A percentile compares a stretch with the other conserved stretches of the same genome.
Evolutionary conservation across 2,329 filamentous ascomycete species (phyloP).

Genomic region (Penicillium psychrosexuale): DNA sequence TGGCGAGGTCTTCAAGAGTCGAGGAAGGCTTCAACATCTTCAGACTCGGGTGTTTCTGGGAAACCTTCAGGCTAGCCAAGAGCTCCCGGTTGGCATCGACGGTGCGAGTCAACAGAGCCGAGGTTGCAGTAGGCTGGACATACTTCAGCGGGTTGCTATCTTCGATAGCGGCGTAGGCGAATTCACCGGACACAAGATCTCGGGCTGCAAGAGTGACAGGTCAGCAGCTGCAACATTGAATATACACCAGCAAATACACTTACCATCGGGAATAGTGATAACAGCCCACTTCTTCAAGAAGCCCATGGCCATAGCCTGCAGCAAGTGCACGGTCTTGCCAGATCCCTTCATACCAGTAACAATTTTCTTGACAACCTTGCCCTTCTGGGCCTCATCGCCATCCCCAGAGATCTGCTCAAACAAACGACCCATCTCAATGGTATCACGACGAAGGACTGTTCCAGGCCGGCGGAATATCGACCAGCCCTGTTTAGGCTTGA

Average conservation of each 20-base stretch:
- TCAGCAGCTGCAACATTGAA: conserved; percentile 15
- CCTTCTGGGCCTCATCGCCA: conserved; percentile 30
- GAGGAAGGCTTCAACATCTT: conserved; percentile 57
- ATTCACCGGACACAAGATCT: conserved; percentile 75
- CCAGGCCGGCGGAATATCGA: conserved; percentile 78
- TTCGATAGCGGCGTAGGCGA: conserved; percentile 71
- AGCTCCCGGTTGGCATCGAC: conserved; percentile 67
- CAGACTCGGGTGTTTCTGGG: conserved; percentile 56
- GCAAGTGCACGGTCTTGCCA: conserved; percentile 82
- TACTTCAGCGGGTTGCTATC: conserved; percentile 57
- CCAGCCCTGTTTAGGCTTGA: conserved; percentile 89
- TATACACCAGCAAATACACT: conserved; percentile 19
- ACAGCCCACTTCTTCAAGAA: conserved; percentile 85
- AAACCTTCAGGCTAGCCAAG: conserved; percentile 54
- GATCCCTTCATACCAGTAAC: conserved; percentile 69
- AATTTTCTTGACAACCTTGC: conserved; percentile 54
- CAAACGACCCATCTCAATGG: conserved; percentile 64
- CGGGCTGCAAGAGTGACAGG: conserved; percentile 55
- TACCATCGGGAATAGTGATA: conserved; percentile 85
- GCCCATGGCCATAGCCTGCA: conserved; percentile 80
- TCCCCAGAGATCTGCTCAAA: conserved; percentile 56
- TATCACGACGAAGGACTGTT: conserved; percentile 73
- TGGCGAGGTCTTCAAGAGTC: conserved; percentile 65
- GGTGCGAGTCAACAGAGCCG: conserved; percentile 70
- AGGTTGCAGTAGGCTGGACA: conserved; percentile 73